Evolutionary conservation across 805 yeast genomes (phyloP).

Genomic region (Maudiozyma barnettii): DNA sequence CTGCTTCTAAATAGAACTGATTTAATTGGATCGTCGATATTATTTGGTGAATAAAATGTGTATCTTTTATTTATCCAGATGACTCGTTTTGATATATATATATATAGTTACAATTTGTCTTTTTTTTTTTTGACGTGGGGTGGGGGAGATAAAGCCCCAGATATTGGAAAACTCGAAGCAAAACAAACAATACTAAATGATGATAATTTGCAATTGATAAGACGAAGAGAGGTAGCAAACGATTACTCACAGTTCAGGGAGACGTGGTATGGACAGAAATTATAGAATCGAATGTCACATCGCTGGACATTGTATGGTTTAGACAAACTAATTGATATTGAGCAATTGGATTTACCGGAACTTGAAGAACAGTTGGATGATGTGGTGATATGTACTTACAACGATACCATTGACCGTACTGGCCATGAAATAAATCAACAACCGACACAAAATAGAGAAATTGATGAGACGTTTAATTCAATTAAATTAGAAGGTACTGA

Average conservation of each 20-base stretch:
- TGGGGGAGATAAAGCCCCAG: neutral
- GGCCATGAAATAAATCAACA: neutral
- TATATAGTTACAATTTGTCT: neutral
- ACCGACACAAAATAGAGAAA: too few relatives aligned
- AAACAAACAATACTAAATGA: neutral
- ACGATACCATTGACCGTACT: neutral
- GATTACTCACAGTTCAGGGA: neutral
- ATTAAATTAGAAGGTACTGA: too few relatives aligned
- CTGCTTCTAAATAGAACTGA: too few relatives aligned
- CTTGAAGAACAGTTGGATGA: conserved; percentile 5
- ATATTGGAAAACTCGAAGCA: too few relatives aligned
- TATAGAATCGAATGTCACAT: conserved; percentile 8
- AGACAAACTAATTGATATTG: conserved; percentile 3
- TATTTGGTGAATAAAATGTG: too few relatives aligned
- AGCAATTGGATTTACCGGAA: neutral
- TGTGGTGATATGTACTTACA: neutral
- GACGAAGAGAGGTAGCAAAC: neutral
- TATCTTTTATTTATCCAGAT: neutral
- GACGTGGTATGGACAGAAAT: neutral
- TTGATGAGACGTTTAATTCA: too few relatives aligned
- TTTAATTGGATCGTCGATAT: too few relatives aligned
- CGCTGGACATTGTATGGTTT: conserved; percentile 10
- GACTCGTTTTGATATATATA: neutral
- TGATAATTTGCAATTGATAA: too few relatives aligned
- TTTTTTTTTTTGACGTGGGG: neutral